Evolutionary conservation across 495 filamentous ascomycete genomes (phyloP).

Genomic region (Viridothelium virens): DNA sequence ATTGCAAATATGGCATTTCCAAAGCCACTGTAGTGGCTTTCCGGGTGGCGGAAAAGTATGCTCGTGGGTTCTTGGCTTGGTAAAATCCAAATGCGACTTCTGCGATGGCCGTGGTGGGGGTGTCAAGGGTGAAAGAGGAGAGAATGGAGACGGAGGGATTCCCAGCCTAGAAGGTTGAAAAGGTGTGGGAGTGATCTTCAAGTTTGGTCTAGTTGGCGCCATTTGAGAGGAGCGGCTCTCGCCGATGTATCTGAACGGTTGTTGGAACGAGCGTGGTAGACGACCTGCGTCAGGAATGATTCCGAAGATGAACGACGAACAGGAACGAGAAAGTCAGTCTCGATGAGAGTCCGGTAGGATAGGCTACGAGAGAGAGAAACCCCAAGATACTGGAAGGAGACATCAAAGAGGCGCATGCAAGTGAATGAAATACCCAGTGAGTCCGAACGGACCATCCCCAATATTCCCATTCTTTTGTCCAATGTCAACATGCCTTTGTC

Average conservation of each 20-base stretch:
- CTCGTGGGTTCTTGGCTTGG: slow-evolving; percentile 1
- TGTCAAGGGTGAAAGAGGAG: slow-evolving; percentile 28
- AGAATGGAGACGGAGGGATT: slow-evolving; percentile 34
- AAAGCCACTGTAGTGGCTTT: slow-evolving; percentile 38
- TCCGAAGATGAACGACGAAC: not conserved
- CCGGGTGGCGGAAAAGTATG: slow-evolving; percentile 19
- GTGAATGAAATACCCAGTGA: not conserved
- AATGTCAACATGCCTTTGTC: not conserved
- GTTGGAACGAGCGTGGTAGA: not conserved
- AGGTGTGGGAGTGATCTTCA: slow-evolving; percentile 26
- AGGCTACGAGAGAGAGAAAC: not conserved
- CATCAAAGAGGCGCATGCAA: not conserved
- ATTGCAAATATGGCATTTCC: slow-evolving; percentile 43
- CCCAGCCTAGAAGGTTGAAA: slow-evolving; percentile 33
- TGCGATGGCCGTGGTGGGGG: slow-evolving; percentile 16
- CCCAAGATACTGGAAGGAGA: not conserved
- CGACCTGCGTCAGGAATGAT: slow-evolving; percentile 8
- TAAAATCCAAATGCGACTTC: not conserved
- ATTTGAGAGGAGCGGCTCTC: not conserved
- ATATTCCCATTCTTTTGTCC: not conserved
- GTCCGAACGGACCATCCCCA: not conserved
- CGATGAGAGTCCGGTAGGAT: not conserved
- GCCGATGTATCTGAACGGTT: not conserved
- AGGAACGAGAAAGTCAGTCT: not conserved
- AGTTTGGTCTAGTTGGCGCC: not conserved